Base-by-base conservation (phyloP, 768 basidiomycete species). In the Leccinum sublutescens region DNA sequence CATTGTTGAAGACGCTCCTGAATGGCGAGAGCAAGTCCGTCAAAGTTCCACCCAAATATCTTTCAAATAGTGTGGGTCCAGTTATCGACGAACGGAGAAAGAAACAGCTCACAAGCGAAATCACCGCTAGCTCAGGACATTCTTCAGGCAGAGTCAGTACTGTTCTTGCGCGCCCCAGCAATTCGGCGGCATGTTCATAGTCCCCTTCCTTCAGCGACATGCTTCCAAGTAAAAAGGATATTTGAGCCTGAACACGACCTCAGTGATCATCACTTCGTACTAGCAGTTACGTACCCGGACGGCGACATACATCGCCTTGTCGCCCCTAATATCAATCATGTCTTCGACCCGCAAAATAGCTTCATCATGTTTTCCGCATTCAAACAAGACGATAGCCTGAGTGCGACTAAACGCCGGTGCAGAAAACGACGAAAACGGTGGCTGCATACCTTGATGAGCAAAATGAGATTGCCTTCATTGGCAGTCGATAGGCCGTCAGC, bases 21-120 rank as follows among this genome's bases (percentile, higher is more conserved):
- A 23, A 59, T 48, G 2, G 38, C 47, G 8, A n/a, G 2, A 2
- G 23, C 10, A 11, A 59, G 61, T 14, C 38, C n/a, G 1, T 65
- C 61, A 50, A 66, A 59, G n/a, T 55, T n/a, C 64, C 64, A 65
- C 0, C 57, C 64, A 29, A 62, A 63, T 3, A 63, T 49, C 54
- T 63, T 51, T 23, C 5, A 14, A 54, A 15, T 1, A 23, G 6
- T 5, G 11, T 58, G 43, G 11, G 12, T 56, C 15, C 17, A 3
- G 2, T 19, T 5, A 2, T 45, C 5, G 12, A 17, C 2, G 3
- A 12, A 14, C 0, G n/a, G 8, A 3, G 4, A 7, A 1, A 1
- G 40, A 17, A 33, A 10, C 1, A n/a, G 11, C 62, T 55, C 23
- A 63, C 62, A 3, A 66, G 58, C 0, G 65, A 63, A 5, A 66